Conservation (phyloP, 1,284 basidiomycete species). For the Ganoderma boninense region DNA sequence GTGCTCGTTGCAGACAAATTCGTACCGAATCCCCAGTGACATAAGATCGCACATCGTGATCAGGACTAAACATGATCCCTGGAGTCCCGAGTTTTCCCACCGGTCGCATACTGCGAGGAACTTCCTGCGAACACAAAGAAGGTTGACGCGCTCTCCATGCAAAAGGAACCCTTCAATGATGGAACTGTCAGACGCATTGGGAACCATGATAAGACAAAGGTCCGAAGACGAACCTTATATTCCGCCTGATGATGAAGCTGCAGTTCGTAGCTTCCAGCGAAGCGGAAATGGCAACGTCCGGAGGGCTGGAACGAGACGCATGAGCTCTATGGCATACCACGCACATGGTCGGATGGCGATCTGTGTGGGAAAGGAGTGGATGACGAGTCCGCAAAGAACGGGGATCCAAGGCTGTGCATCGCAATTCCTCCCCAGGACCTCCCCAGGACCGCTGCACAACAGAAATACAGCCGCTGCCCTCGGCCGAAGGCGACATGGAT, state of each 20-base stretch:
- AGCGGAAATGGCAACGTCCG: not conserved
- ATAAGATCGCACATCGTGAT: slow-evolving; percentile 4
- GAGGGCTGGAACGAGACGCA: not conserved
- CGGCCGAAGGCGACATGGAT: not conserved
- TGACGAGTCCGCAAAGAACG: not conserved
- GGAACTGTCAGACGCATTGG: slow-evolving; percentile 4
- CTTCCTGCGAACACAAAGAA: slow-evolving; percentile 4
- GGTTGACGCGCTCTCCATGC: slow-evolving; percentile 1
- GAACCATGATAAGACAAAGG: slow-evolving; percentile 3
- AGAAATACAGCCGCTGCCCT: not conserved
- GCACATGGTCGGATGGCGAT: not conserved
- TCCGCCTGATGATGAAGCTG: not conserved
- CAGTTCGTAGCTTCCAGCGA: not conserved
- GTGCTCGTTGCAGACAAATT: slow-evolving; percentile 5
- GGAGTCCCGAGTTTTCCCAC: not conserved
- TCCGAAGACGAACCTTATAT: not conserved
- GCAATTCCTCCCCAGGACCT: not conserved
- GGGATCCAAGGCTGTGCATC: slow-evolving; percentile 1
- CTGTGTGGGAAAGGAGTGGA: not conserved
- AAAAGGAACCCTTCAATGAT: not conserved
- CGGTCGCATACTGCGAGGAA: not conserved
- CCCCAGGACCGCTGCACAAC: not conserved
- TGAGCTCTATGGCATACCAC: not conserved
- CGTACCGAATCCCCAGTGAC: not conserved
- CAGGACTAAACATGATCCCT: slow-evolving; percentile 1